Percentiles rank a stretch among this genome's conserved stretches.
Conservation (phyloP, 1,139 yeast genomes). For the Suhomyces wounanorum region DNA sequence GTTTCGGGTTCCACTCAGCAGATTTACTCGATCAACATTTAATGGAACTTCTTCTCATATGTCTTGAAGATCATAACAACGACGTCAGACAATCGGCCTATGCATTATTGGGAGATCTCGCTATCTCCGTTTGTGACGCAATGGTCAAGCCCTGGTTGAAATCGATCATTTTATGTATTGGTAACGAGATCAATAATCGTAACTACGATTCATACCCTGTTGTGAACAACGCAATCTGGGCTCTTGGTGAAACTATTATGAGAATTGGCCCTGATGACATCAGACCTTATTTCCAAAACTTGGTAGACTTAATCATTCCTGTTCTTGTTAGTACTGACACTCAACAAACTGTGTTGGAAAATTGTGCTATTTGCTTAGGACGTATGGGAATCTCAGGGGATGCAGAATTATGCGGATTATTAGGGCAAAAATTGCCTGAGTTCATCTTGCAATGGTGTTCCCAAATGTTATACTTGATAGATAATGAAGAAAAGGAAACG, state of each 20-base stretch:
- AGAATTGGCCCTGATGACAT: slow-evolving; percentile 53
- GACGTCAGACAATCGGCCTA: slow-evolving; percentile 93
- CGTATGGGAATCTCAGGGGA: slow-evolving; percentile 74
- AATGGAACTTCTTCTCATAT: slow-evolving; percentile 64
- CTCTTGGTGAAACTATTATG: slow-evolving; percentile 82
- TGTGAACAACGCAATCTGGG: slow-evolving; percentile 91
- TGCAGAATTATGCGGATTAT: slow-evolving; percentile 52
- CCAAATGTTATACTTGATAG: slow-evolving; percentile 63
- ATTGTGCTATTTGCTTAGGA: slow-evolving; percentile 93
- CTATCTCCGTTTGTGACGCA: slow-evolving; percentile 57
- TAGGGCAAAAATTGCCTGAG: slow-evolving; percentile 56
- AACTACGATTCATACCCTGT: slow-evolving; percentile 58
- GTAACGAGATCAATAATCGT: slow-evolving; percentile 64
- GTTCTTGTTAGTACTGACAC: slow-evolving; percentile 60
- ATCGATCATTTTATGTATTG: slow-evolving; percentile 60
- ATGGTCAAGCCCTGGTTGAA: slow-evolving; percentile 60
- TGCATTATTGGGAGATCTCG: slow-evolving; percentile 88
- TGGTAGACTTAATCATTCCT: slow-evolving; percentile 65
- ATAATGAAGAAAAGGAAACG: slow-evolving; percentile 79
- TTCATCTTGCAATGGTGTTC: slow-evolving; percentile 68
- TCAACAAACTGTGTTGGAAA: slow-evolving; percentile 72
- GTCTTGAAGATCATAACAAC: slow-evolving; percentile 73
- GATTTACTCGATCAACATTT: slow-evolving; percentile 59
- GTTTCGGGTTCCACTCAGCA: slow-evolving; percentile 66
- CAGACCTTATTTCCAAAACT: slow-evolving; percentile 60